Base-by-base conservation (phyloP, 108 stramenopile genomes). In the Pelagomonas calceolata region DNA sequence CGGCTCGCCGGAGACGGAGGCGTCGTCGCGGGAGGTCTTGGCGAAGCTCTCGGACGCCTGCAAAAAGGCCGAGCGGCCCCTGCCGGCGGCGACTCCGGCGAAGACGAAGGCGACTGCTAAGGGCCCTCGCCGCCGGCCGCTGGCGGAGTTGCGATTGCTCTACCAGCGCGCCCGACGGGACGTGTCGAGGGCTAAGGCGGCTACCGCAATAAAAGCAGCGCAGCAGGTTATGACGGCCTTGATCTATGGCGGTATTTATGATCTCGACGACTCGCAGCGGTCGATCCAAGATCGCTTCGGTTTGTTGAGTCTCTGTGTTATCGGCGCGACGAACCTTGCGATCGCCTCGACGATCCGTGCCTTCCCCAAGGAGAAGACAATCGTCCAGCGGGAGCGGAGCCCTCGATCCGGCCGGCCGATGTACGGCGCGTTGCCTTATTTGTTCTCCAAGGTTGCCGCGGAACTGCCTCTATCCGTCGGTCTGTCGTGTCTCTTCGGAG, bases 371-470 rank as follows among this genome's bases (percentile, higher is more conserved):
- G 93, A 94, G 68, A 91, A 90, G 77, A 83, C 87, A 0, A 90
- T 91, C 36, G 82, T 94, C 16, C 79, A 84, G 0, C 70, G 68
- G 18, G 93, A 94, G 75, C 69, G 88, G n/a, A 84, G 80, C 65
- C 79, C 77, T 16, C 80, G 76, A 12, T 43, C 39, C 9, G 39
- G 39, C 39, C 39, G 39, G 39, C 39, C 39, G 9, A 78, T 93
- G 82, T 96, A 94, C 77, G 75, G 89, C 33, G 88, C 91, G 5
- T 72, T 88, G 36, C 94, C 95, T 0, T 96, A 96, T 74, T 93
- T 96, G 72, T 73, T 94, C 45, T 84, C 91, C 64, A 96, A 96
- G 80, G 92, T 94, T 12, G 51, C 93, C n/a, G 90, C 92, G 7
- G 93, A 94, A 75, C 82, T 96, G 26, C 95, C 95, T 7, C 72